These are phyloP conservation scores for Lablab purpureus DNA, from an alignment of 306 rosid species.

Conservation along the genomic window DNA sequence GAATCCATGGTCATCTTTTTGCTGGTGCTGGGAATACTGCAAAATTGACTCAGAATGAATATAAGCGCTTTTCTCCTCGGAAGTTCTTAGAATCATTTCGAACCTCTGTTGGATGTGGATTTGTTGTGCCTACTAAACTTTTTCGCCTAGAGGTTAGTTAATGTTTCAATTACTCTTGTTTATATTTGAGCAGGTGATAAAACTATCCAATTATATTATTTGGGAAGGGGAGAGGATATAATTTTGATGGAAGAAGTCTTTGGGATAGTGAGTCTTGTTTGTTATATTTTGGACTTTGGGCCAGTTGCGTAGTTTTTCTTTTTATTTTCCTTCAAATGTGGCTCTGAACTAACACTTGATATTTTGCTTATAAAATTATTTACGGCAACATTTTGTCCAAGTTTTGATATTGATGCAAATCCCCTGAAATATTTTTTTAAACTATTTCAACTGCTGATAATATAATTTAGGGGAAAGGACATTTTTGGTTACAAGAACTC, in stretches of 20 bases:
- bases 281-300: neutral
- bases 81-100: slow-evolving; percentile 83
- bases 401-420: slow-evolving; percentile 17
- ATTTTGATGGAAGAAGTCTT: neutral
- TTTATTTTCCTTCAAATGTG: neutral
- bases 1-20: slow-evolving; percentile 93
- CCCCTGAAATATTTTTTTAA: neutral
- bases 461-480: slow-evolving; percentile 27
- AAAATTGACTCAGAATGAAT: slow-evolving; percentile 83
- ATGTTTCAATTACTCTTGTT: slow-evolving; percentile 35
- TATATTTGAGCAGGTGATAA: slow-evolving; percentile 10
- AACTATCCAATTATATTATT: neutral
- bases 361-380: slow-evolving; percentile 17
- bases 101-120: slow-evolving; percentile 84
- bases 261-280: slow-evolving; percentile 26
- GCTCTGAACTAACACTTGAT: neutral
- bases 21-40: slow-evolving; percentile 92
- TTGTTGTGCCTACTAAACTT: slow-evolving; percentile 84
- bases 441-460: slow-evolving; percentile 18
- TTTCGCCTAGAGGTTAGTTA: slow-evolving; percentile 91
- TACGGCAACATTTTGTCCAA: slow-evolving; percentile 26
- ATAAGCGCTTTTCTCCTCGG: slow-evolving; percentile 63
- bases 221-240: neutral
- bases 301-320: slow-evolving; percentile 1
- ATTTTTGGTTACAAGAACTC: neutral